Evolutionary conservation across 2,329 filamentous ascomycete species (phyloP).

Genomic region (Fusarium mangiferae): DNA sequence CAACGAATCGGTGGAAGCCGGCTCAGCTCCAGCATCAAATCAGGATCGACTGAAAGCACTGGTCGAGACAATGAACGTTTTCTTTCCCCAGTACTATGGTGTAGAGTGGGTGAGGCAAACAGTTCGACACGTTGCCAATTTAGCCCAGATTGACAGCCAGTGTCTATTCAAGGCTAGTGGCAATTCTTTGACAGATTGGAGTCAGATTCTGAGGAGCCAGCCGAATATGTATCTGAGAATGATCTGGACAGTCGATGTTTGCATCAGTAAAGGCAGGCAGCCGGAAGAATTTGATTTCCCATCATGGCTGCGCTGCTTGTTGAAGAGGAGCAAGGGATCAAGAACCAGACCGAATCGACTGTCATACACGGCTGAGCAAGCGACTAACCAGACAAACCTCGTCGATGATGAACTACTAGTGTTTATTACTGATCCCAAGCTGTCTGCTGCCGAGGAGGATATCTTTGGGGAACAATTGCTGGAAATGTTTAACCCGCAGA

Average conservation of each 20-base stretch:
- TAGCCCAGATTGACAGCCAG: neutral
- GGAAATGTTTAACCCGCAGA: neutral
- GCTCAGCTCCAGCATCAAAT: neutral
- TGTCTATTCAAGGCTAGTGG: neutral
- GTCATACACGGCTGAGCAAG: neutral
- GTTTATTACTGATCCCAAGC: neutral
- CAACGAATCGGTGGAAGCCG: neutral
- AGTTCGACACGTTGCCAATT: neutral
- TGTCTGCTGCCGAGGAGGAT: neutral
- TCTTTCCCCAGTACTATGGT: neutral
- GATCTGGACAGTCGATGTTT: neutral
- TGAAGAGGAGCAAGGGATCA: neutral
- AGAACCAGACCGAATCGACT: neutral
- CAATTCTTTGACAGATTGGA: neutral
- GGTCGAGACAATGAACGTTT: neutral
- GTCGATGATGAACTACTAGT: neutral
- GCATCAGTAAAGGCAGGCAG: neutral
- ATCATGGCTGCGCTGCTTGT: neutral
- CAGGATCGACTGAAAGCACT: neutral
- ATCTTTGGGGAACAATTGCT: neutral
- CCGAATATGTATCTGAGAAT: neutral
- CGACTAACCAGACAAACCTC: neutral
- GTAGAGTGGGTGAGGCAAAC: neutral
- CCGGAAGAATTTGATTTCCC: neutral
- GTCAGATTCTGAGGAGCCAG: neutral